A percentile compares a stretch with the other conserved stretches of the same genome.
Evolutionary conservation across 352 stramenopile genomes (phyloP).

Genomic region (Peronospora farinosa): DNA sequence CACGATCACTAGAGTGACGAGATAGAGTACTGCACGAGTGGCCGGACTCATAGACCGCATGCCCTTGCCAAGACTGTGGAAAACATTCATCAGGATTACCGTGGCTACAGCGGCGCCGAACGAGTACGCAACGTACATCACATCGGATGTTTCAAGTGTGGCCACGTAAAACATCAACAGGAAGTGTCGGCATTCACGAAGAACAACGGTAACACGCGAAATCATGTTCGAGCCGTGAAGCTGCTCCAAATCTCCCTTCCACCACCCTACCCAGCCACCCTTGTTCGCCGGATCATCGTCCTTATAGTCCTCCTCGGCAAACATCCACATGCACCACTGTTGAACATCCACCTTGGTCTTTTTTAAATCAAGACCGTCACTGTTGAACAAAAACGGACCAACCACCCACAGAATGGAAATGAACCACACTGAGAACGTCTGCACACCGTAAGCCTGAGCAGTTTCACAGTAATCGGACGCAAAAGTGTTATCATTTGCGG

Average conservation of each 20-base stretch:
- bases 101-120: conserved; percentile 47
- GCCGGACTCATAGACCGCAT: conserved; percentile 40
- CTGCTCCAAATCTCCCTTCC: conserved; percentile 58
- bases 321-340: conserved; percentile 70
- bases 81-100: conserved; percentile 41
- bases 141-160: conserved; percentile 40
- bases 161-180: conserved; percentile 69
- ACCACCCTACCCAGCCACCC: conserved; percentile 72
- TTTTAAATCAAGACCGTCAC: conserved; percentile 62
- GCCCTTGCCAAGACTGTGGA: conserved; percentile 37
- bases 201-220: conserved; percentile 55
- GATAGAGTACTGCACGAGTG: conserved; percentile 44
- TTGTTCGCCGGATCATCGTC: conserved; percentile 56
- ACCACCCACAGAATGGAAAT: conserved; percentile 67
- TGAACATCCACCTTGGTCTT: conserved; percentile 70
- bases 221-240: conserved; percentile 64
- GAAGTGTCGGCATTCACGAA: conserved; percentile 70
- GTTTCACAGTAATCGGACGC: conserved; percentile 55
- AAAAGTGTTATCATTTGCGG: conserved; percentile 46
- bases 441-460: conserved; percentile 61
- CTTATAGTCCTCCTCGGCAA: conserved; percentile 50
- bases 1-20: conserved; percentile 23
- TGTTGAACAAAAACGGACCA: conserved; percentile 76
- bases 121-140: conserved; percentile 46
- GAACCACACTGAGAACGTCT: conserved; percentile 79